Conservation (phyloP, 2,329 filamentous ascomycete genomes). For the Nannizzia gypsea region DNA sequence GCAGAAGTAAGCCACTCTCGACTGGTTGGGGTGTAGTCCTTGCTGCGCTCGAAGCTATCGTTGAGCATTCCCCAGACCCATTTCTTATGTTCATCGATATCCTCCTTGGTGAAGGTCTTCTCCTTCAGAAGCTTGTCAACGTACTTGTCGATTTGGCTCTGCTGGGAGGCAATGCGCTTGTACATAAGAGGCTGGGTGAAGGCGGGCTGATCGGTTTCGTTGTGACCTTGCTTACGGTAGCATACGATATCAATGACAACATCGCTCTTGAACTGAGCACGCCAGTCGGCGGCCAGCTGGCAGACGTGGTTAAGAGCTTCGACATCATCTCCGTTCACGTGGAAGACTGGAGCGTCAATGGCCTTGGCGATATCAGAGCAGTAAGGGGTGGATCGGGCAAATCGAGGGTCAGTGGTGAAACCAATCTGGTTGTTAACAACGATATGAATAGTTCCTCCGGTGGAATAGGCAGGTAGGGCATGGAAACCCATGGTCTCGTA, state of each 20-base stretch:
- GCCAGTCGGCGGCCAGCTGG: constrained; percentile 94
- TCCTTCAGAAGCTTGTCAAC: constrained; percentile 81
- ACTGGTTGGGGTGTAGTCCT: constrained; percentile 89
- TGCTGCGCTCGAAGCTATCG: constrained; percentile 93
- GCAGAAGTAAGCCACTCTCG: constrained; percentile 98
- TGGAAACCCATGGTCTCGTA: constrained; percentile 99
- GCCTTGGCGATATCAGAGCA: constrained; percentile 99
- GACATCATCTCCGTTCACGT: constrained; percentile 97
- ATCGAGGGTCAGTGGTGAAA: constrained; percentile 96
- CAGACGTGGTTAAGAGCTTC: constrained; percentile 98
- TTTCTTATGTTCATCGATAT: constrained; percentile 97
- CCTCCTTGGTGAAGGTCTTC: constrained; percentile 86
- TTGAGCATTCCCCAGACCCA: constrained; percentile 99
- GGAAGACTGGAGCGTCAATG: constrained; percentile 96
- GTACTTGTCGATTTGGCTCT: constrained; percentile 80
- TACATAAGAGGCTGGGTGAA: constrained; percentile 99
- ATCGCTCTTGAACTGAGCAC: constrained; percentile 95
- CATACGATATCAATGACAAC: constrained; percentile 97
- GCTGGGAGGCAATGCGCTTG: constrained; percentile 83
- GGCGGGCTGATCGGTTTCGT: constrained; percentile 97
- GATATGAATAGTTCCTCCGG: constrained; percentile 90
- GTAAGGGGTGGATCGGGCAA: constrained; percentile 93
- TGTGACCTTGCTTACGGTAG: constrained; percentile 98
- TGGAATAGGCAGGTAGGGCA: constrained; percentile 88
- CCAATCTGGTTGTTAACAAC: constrained; percentile 99